Conservation (phyloP, 164 flowering plant species). For the Magnolia sinica region DNA sequence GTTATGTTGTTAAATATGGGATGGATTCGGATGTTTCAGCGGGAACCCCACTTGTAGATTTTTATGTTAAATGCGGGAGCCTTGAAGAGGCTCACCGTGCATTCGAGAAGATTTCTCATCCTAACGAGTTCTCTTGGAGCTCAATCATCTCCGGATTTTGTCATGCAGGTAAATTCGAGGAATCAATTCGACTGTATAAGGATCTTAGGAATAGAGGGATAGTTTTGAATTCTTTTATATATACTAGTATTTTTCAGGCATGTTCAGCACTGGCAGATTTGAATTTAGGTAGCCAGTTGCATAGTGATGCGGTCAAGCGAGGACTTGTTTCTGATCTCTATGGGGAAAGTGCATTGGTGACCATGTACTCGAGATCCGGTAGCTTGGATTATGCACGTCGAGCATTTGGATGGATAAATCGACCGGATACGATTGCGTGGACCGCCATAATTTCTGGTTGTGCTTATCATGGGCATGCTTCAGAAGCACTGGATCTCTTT, state of each 20-base stretch:
- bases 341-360: conserved; percentile 57
- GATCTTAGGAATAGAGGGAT: conserved; percentile 27
- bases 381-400: conserved; percentile 38
- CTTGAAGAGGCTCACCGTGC: conserved; percentile 36
- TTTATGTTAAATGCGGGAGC: conserved; percentile 46
- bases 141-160: conserved; percentile 43
- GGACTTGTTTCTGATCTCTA: conserved; percentile 35
- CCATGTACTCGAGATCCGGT: conserved; percentile 63
- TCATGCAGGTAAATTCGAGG: conserved; percentile 38
- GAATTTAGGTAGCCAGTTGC: conserved; percentile 45
- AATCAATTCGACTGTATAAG: conserved; percentile 29
- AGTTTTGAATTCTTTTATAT: conserved; percentile 36
- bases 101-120: conserved; percentile 40
- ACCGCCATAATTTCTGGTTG: conserved; percentile 51
- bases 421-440: conserved; percentile 56
- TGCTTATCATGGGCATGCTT: conserved; percentile 52
- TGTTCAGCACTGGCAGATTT: conserved; percentile 44
- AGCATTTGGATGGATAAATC: conserved; percentile 37
- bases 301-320: conserved; percentile 58
- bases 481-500: conserved; percentile 46
- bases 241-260: conserved; percentile 48
- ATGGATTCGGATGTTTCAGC: conserved; percentile 40
- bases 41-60: conserved; percentile 58
- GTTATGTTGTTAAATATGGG: conserved; percentile 35
- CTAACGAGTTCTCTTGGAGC: conserved; percentile 61